Evolutionary conservation across 352 stramenopile species (phyloP).

Genomic region (Peronosclerospora sorghi): DNA sequence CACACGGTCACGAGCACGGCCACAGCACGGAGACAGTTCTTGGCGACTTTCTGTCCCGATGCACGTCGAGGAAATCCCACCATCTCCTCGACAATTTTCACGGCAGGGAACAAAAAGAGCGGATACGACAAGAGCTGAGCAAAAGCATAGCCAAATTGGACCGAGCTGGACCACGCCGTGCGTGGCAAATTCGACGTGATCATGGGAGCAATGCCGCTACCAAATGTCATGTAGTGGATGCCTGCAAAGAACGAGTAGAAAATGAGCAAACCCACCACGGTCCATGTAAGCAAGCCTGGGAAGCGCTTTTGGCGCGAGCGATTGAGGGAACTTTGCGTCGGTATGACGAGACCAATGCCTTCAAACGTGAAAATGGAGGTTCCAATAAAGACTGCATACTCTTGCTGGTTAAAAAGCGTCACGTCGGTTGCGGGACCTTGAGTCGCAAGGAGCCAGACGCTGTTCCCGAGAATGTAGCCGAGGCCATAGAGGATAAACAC

Average conservation of each 20-base stretch:
- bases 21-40: constrained; percentile 64
- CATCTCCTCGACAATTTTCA: constrained; percentile 83
- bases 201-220: constrained; percentile 48
- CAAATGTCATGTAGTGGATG: constrained; percentile 72
- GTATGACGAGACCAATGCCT: constrained; percentile 68
- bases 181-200: constrained; percentile 61
- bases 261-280: constrained; percentile 54
- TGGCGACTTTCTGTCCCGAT: constrained; percentile 56
- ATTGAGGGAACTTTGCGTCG: constrained; percentile 59
- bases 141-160: constrained; percentile 70
- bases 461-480: constrained; percentile 63
- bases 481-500: constrained; percentile 80
- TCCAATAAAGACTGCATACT: constrained; percentile 72
- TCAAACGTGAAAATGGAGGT: constrained; percentile 78
- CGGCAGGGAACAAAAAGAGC: constrained; percentile 64
- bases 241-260: constrained; percentile 80
- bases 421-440: constrained; percentile 37
- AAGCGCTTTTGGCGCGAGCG: constrained; percentile 54
- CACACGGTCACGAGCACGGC: constrained; percentile 50
- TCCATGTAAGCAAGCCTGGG: constrained; percentile 39
- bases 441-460: constrained; percentile 43
- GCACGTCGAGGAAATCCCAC: constrained; percentile 53
- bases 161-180: constrained; percentile 60
- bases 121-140: constrained; percentile 72
- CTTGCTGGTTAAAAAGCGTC: constrained; percentile 53